Evolutionary conservation across 805 yeast species (phyloP).

Genomic region (Candida piceae): DNA sequence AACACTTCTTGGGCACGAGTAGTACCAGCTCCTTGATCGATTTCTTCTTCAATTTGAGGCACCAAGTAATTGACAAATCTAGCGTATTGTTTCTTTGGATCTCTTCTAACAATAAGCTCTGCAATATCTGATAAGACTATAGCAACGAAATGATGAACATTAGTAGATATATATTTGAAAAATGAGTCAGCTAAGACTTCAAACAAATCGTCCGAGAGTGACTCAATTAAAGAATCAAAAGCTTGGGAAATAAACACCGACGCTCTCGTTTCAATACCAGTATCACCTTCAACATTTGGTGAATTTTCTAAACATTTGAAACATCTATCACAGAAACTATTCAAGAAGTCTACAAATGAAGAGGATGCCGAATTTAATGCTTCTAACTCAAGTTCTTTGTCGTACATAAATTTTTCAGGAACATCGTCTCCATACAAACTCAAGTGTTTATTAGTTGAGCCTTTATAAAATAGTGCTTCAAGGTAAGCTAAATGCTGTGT

Average conservation of each 20-base stretch:
- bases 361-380: conserved; percentile 73
- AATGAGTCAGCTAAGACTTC: conserved; percentile 39
- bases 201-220: conserved; percentile 56
- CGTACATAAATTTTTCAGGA: conserved; percentile 33
- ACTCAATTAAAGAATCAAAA: conserved; percentile 47
- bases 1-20: conserved; percentile 59
- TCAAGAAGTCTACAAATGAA: conserved; percentile 57
- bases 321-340: conserved; percentile 50
- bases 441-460: conserved; percentile 22
- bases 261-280: conserved; percentile 47
- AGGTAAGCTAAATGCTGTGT: conserved; percentile 57
- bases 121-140: conserved; percentile 68
- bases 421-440: conserved; percentile 17
- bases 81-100: conserved; percentile 44
- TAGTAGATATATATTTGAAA: conserved; percentile 54
- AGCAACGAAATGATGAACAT: conserved; percentile 54
- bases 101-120: conserved; percentile 65
- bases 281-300: conserved; percentile 51
- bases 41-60: conserved; percentile 55
- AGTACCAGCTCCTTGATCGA: conserved; percentile 80
- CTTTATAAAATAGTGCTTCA: conserved; percentile 35
- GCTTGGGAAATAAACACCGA: conserved; percentile 33
- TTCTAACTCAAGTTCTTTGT: conserved; percentile 39
- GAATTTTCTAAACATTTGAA: conserved; percentile 63
- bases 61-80: conserved; percentile 40